phyloP scores from a whole-genome alignment of 306 rosid genomes.

The Vigna reflexopilosa region DNA sequence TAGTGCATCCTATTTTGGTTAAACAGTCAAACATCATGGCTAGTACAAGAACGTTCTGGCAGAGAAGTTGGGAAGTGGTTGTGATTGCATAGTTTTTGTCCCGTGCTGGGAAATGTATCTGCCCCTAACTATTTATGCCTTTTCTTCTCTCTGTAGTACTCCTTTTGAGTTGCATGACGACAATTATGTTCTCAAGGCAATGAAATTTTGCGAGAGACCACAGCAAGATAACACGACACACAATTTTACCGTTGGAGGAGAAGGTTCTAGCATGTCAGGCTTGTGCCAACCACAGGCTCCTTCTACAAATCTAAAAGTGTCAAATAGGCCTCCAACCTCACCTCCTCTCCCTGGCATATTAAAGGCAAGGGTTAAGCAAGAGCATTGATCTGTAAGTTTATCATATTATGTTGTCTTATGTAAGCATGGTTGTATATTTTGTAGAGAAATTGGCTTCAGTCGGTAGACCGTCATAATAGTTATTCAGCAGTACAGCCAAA shows the following conservation, averaged over 20 bases:
- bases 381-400: slow-evolving; percentile 55
- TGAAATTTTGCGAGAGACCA: slow-evolving; percentile 79
- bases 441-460: slow-evolving; percentile 57
- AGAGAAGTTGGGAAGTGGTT: slow-evolving; percentile 14
- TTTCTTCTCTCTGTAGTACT: slow-evolving; percentile 63
- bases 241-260: slow-evolving; percentile 69
- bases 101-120: slow-evolving; percentile 26
- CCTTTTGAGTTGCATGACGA: slow-evolving; percentile 99
- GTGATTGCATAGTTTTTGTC: slow-evolving; percentile 22
- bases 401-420: slow-evolving; percentile 42
- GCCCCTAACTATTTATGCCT: slow-evolving; percentile 25
- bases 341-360: slow-evolving; percentile 96
- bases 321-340: slow-evolving; percentile 77
- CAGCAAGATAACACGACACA: slow-evolving; percentile 57
- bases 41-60: background rate
- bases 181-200: slow-evolving; percentile 88
- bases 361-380: slow-evolving; percentile 93
- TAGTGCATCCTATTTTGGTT: slow-evolving; percentile 31
- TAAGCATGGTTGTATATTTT: slow-evolving; percentile 69
- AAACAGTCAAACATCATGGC: background rate
- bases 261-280: slow-evolving; percentile 76
- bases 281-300: slow-evolving; percentile 65
- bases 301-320: slow-evolving; percentile 56
- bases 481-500: slow-evolving; percentile 46
- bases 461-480: slow-evolving; percentile 39